Evolutionary conservation across 108 stramenopile species (phyloP), one percentile per base, ranked within the genome.

Genomic region (Aurantiochytrium sp.): DNA sequence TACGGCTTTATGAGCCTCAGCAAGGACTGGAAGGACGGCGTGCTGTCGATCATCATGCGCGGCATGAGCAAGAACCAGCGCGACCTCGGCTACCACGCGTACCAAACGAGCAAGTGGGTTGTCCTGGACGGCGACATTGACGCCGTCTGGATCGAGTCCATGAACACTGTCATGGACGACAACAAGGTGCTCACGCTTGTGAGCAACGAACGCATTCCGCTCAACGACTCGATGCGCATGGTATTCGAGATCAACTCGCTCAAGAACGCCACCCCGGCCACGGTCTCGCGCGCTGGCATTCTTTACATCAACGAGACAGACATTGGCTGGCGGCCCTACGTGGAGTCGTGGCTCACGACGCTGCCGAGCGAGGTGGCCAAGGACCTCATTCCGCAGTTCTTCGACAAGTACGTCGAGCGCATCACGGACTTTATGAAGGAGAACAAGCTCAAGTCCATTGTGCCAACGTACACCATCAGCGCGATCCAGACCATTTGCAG

Each of bases 131-230:
- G 96, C 32, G 96, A 96, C 69, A 96, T 97, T 68, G 96, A 97
- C 85, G 96, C 96, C 10, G 96, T 96, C 8, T 97, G 96, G 96
- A 97, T 97, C 88, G 96, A 97, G 90, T 95, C 94, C 19, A 97
- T 97, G 96, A 97, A 97, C 91, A 97, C 96, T 19, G 96, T 97
- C 52, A 96, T 97, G 95, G 96, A 97, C 68, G 96, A 97, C 90
- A 97, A 97, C 93, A 97, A 97, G 90, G 94, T 94, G 41, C 93
- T 97, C 32, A 96, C 96, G n/a, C 88, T 97, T 15, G 96, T 97
- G 55, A 95, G 95, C 36, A 96, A 96, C 68, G 96, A 97, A 86
- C 95, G 96, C 55, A 94, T 97, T n/a, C 95, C 95, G 12, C 91
- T 97, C 59, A 93, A 92, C 37, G 94, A 94, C 30, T 88, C 95